Base-by-base conservation (phyloP, 148 eudicot genomes). In the Persicaria maculosa region DNA sequence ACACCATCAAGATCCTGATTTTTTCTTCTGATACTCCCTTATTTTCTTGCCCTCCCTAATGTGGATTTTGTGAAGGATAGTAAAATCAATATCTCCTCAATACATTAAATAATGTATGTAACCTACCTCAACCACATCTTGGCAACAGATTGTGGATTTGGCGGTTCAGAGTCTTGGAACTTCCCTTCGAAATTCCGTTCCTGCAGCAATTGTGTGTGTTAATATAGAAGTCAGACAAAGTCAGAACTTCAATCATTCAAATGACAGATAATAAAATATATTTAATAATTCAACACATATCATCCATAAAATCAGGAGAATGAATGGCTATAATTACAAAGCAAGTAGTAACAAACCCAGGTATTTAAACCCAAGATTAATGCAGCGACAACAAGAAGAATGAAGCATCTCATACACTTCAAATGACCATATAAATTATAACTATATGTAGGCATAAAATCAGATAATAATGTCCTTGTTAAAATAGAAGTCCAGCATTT, bases 71-170 rank as follows among this genome's bases (percentile, higher is more conserved):
- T 57, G 25, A 25, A 17, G 55, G 14, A 3, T 16, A 61, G 68
- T 31, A 0, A 9, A 6, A 67, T 36, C 4, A n/a, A 53, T 6
- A 47, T 53, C 46, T 53, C 44, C 19, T 50, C 4, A 17, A 40
- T 16, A 46, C 20, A 10, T 17, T 17, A 31, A 3, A 20, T 14
- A 25, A 53, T 79, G 25, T 0, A 45, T 31, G 69, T 68, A 44
- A 79, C 85, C 73, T 50, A 95, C 99, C 99, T 88, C 72, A 90
- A 87, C 67, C 85, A 79, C 90, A 86, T 79, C 79, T 89, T 95
- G 20, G 88, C 68, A 71, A 85, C 86, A 53, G 90, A 85, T 75
- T 84, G 88, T 43, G 97, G 92, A 76, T 90, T 90, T 54, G 89
- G 84, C 80, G 94, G 90, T 74, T 90, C 96, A 25, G 84, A 78